Percentiles rank a stretch among this genome's conserved stretches.
phyloP scores from a whole-genome alignment of 805 yeast genomes.

The Saccharomycopsis lassenensis region DNA sequence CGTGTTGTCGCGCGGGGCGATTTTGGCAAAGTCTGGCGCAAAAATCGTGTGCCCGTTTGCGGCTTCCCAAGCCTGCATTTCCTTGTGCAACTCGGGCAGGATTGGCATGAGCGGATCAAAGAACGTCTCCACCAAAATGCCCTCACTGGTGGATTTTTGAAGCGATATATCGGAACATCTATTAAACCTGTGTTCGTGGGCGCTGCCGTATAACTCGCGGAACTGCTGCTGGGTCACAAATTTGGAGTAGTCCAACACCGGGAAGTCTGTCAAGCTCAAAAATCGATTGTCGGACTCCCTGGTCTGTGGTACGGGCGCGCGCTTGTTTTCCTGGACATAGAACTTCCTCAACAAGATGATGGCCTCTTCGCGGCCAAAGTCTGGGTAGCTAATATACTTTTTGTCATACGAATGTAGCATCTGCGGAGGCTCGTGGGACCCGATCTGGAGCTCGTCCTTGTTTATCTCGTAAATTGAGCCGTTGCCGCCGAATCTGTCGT shows the following conservation, averaged over 20 bases:
- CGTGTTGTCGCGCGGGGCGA: too few relatives aligned
- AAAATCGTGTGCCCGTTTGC: conserved; percentile 2
- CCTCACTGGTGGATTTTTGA: conserved; percentile 8
- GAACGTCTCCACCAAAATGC: conserved; percentile 15
- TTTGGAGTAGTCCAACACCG: conserved; percentile 43
- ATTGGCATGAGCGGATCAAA: conserved; percentile 17
- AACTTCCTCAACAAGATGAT: conserved; percentile 70
- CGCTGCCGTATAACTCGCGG: conserved; percentile 34
- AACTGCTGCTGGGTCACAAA: conserved; percentile 47
- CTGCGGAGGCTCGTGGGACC: conserved; percentile 17
- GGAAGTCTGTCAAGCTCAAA: conserved; percentile 46
- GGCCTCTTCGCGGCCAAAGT: conserved; percentile 71
- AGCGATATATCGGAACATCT: conserved; percentile 4
- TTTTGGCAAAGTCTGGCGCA: too few relatives aligned
- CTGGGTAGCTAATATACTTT: conserved; percentile 58
- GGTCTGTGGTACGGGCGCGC: conserved; percentile 71
- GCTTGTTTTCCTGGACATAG: conserved; percentile 73
- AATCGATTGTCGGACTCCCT: conserved; percentile 49
- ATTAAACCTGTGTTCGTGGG: conserved; percentile 4
- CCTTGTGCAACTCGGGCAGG: conserved; percentile 1
- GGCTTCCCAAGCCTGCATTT: conserved; percentile 10
- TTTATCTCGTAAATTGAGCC: conserved; percentile 70
- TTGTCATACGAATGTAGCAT: conserved; percentile 20
- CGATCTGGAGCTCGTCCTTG: conserved; percentile 27
- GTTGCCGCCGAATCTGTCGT: conserved; percentile 94